These are phyloP conservation scores for Hibiscus syriacus DNA, from an alignment of 345 rosid species.

Conservation along the genomic window DNA sequence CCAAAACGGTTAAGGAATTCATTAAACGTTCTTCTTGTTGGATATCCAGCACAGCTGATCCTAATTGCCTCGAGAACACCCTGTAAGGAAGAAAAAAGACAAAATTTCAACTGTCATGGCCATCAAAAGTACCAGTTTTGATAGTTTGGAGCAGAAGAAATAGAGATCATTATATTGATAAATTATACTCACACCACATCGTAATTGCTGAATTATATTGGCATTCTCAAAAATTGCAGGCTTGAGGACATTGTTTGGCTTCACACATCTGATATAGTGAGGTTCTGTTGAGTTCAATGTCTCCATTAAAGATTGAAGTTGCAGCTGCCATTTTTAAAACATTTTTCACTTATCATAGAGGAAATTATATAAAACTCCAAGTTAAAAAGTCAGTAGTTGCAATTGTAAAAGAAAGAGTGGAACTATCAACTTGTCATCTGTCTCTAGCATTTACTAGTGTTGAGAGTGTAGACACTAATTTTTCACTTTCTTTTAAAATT, in stretches of 20 bases:
- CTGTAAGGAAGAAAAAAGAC: constrained; percentile 26
- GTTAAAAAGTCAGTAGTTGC: background rate
- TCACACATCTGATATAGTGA: constrained; percentile 99
- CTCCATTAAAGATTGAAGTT: constrained; percentile 99
- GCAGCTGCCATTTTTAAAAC: constrained; percentile 52
- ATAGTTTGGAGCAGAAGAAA: constrained; percentile 6
- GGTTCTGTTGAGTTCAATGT: constrained; percentile 94
- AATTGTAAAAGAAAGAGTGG: background rate
- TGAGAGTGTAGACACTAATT: too few relatives aligned
- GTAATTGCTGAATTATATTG: constrained; percentile 89
- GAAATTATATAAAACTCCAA: background rate
- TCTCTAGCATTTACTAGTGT: background rate
- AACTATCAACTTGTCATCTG: background rate
- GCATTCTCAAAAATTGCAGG: constrained; percentile 92
- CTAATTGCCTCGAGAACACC: constrained; percentile 88
- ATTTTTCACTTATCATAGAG: constrained; percentile 18
- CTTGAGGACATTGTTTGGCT: constrained; percentile 96
- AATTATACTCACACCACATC: constrained; percentile 88
- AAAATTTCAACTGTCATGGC: background rate
- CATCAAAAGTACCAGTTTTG: constrained; percentile 7
- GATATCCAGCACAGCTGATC: constrained; percentile 84
- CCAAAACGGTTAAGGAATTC: constrained; percentile 80
- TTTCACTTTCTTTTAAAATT: too few relatives aligned
- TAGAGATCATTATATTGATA: constrained; percentile 2
- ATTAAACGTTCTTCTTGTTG: constrained; percentile 66